Evolutionary conservation across 2,329 filamentous ascomycete species (phyloP), one percentile per base, ranked within the genome.

Genomic region (Coniochaeta pulveracea): DNA sequence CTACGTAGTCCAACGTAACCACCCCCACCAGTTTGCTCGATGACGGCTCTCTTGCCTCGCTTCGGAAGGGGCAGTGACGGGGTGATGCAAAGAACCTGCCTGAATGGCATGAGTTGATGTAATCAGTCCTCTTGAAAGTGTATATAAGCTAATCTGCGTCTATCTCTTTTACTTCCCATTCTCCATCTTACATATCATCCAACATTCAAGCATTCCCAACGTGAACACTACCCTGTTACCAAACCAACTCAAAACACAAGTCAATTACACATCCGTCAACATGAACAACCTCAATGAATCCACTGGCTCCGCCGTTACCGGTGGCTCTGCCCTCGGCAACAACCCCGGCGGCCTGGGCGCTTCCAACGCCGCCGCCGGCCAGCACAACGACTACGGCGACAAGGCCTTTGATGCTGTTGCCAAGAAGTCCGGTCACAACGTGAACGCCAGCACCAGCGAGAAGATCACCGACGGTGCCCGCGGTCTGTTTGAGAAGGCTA

Each of bases 401-500:
- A 48, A 48, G 41, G 36, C 46, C 10, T 47, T 48, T 21, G 42
- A 45, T 33, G 40, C 44, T 17, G 9, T 45, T 1, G 17, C 43
- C 36, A 48, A 48, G 40, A 48, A 48, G 42, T 19, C 43, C 2
- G 46, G 46, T 37, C 45, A 45, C 37, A 21, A 23, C 6, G 23
- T 48, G 15, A 34, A 44, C 40, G 33, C 30, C 30, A 35, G 40
- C 28, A 47, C 43, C 14, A 11, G 30, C 30, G 51, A 55, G 48
- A 54, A 53, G 46, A 50, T 54, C 39, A 55, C 54, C 26, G 51
- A 56, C 32, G 47, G 40, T 9, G 41, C 44, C 6, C 55, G 58
- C 12, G 35, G 37, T 11, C 37, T 40, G 11, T 56, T 54, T 37
- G 57, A 61, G 49, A 60, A 61, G 49, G 22, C 42, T 5, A 57